Evolutionary conservation across 805 yeast species (phyloP), one percentile per base, ranked within the genome.

Genomic region (Lachancea dasiensis): DNA sequence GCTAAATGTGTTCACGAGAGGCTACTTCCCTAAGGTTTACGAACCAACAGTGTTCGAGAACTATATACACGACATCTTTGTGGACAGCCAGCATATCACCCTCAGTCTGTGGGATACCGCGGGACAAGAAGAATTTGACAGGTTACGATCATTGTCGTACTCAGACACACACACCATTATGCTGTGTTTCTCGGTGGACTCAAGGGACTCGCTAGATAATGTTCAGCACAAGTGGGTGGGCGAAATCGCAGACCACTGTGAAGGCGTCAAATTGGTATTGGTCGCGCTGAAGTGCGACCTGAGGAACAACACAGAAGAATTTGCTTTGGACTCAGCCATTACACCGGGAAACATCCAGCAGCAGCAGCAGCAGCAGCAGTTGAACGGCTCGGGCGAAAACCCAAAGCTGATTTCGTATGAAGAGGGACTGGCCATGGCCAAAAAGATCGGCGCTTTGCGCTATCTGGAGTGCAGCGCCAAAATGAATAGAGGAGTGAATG

Each of bases 1-100:
- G 38, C 70, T 90, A 55, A 92, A 90, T 59, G 96, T 92, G 46
- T 92, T 90, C 67, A 92, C 98, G 5, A 71, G 96, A 51, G 98
- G 98, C 1, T 92, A 90, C 63, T 90, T 90, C 67, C 97, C 97
- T 6, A 96, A 92, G 59, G 97, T 90, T 15, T 90, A 90, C 62
- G 98, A 89, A 58, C 98, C 98, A 18, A 90, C 98, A 1, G 97
- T 90, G 26, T 90, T 92, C 64, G 97, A 90, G 59, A 90, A 90
- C 66, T 90, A 90, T 59, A 95, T 89, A 43, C 97, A 90, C 63
- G 97, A 90, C 59, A 92, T 90, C 47, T 90, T 86, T 64, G 87
- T 90, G 39, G 98, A 90, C 60, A 90, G 90, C 36, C 86, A 86
- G 60, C 86, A 92, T 34, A 84, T 90, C 52, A 95, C 89, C 55